Conservation (phyloP, 164 flowering plant genomes). For the Chloranthus sessilifolius region DNA sequence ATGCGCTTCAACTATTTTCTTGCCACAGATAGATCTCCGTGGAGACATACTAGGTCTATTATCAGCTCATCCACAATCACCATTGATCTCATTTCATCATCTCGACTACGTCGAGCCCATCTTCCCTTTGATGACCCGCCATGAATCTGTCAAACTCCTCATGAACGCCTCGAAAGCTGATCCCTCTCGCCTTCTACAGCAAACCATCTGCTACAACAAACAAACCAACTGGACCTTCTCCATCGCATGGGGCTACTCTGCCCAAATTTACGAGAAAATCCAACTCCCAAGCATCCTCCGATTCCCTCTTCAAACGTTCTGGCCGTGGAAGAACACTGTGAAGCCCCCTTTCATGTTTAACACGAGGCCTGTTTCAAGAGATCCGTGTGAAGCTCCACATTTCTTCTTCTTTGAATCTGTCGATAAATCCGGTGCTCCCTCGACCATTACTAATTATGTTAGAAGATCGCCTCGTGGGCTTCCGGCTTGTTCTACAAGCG, state of each 20-base stretch:
- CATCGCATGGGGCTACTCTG: constrained; percentile 71
- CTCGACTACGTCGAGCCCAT: constrained; percentile 55
- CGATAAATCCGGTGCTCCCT: constrained; percentile 3
- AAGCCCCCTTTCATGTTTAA: constrained; percentile 44
- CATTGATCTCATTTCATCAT: constrained; percentile 63
- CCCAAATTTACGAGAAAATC: constrained; percentile 47
- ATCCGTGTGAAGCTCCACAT: constrained; percentile 64
- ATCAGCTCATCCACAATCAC: constrained; percentile 56
- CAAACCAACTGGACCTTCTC: constrained; percentile 60
- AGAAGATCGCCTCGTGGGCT: constrained; percentile 22
- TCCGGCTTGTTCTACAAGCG: constrained; percentile 28
- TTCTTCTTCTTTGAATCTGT: constrained; percentile 43
- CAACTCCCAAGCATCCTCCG: constrained; percentile 35
- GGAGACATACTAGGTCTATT: constrained; percentile 52
- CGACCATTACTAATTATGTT: constrained; percentile 27
- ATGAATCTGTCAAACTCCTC: constrained; percentile 38
- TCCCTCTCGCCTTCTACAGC: constrained; percentile 50
- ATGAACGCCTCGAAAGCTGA: constrained; percentile 41
- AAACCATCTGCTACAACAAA: constrained; percentile 56
- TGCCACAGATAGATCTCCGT: constrained; percentile 48
- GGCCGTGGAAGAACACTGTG: constrained; percentile 29
- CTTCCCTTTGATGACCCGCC: constrained; percentile 50
- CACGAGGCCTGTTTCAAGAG: constrained; percentile 22
- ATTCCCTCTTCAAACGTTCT: constrained; percentile 53
- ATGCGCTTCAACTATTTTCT: no score